phyloP scores from a whole-genome alignment of 257 asterid genomes.

The Nicotiana otophora region DNA sequence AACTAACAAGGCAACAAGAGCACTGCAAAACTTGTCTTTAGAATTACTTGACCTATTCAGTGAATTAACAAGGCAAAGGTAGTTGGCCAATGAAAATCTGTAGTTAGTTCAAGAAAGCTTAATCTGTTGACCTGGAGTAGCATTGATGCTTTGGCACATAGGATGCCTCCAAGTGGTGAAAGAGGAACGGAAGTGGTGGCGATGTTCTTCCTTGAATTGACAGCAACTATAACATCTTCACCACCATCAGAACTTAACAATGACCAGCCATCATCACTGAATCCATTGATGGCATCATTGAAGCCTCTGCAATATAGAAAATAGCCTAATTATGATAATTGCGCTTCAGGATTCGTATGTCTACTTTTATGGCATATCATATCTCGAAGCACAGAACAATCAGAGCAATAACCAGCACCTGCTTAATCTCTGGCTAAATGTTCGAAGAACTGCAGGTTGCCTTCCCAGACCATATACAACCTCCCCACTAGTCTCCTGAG shows the following conservation, averaged over 20 bases:
- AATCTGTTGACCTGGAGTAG: constrained; percentile 60
- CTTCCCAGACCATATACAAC: constrained; percentile 77
- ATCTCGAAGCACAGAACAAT: neutral
- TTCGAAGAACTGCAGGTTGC: constrained; percentile 93
- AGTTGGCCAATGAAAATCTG: neutral
- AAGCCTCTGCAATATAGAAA: constrained; percentile 63
- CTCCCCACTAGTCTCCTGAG: constrained; percentile 94
- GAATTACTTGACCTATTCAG: too few species aligned
- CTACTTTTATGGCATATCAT: too few species aligned
- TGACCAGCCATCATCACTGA: constrained; percentile 95
- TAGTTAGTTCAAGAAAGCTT: neutral
- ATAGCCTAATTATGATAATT: neutral
- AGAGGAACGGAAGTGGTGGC: constrained; percentile 33
- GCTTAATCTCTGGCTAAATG: constrained; percentile 94
- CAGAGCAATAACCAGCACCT: constrained; percentile 36
- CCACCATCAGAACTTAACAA: constrained; percentile 61
- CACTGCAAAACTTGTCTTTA: too few species aligned
- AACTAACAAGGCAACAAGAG: too few species aligned
- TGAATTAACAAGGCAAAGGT: neutral
- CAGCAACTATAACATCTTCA: constrained; percentile 80
- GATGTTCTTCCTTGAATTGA: constrained; percentile 54
- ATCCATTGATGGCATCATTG: constrained; percentile 88
- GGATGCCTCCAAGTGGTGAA: constrained; percentile 70
- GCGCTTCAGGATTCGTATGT: neutral
- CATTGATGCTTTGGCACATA: constrained; percentile 98